Percentiles rank a stretch among this genome's conserved stretches.
phyloP scores from a whole-genome alignment of 164 flowering plant genomes.

The Houttuynia cordata region DNA sequence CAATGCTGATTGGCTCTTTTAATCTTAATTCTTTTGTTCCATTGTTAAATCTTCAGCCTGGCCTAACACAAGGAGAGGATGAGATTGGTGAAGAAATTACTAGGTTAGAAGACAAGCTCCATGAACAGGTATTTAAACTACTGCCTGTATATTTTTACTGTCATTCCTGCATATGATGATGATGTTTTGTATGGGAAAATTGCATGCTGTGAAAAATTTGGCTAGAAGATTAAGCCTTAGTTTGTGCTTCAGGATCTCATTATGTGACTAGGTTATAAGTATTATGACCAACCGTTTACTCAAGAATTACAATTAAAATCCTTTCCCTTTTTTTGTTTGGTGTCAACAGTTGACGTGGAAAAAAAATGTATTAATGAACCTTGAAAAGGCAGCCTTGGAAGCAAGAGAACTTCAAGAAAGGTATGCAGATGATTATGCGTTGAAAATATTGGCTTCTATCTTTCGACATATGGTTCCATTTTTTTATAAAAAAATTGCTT shows the following conservation, averaged over 20 bases:
- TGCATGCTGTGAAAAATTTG: too few relatives aligned
- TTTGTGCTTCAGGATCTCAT: too few relatives aligned
- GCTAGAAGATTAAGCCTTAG: too few relatives aligned
- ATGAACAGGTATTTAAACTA: slow-evolving; percentile 36
- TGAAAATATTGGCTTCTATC: neutral
- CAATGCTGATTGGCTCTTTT: neutral
- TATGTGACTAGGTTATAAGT: too few relatives aligned
- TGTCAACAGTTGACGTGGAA: slow-evolving; percentile 22
- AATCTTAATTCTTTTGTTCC: neutral
- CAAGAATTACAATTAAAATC: too few relatives aligned
- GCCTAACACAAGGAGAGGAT: slow-evolving; percentile 29
- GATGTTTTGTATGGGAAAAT: too few relatives aligned
- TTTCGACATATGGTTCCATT: neutral
- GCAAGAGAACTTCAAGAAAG: slow-evolving; percentile 26
- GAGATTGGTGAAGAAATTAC: slow-evolving; percentile 43
- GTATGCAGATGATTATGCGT: neutral
- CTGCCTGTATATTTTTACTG: neutral
- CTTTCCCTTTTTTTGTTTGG: neutral
- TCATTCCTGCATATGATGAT: too few relatives aligned
- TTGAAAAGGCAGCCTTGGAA: slow-evolving; percentile 36
- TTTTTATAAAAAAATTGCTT: neutral
- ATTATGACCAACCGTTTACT: too few relatives aligned
- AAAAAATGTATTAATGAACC: slow-evolving; percentile 30
- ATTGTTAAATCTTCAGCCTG: slow-evolving; percentile 30
- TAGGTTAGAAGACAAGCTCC: slow-evolving; percentile 35